phyloP scores from a whole-genome alignment of 352 stramenopile genomes.

The Albugo candida region DNA sequence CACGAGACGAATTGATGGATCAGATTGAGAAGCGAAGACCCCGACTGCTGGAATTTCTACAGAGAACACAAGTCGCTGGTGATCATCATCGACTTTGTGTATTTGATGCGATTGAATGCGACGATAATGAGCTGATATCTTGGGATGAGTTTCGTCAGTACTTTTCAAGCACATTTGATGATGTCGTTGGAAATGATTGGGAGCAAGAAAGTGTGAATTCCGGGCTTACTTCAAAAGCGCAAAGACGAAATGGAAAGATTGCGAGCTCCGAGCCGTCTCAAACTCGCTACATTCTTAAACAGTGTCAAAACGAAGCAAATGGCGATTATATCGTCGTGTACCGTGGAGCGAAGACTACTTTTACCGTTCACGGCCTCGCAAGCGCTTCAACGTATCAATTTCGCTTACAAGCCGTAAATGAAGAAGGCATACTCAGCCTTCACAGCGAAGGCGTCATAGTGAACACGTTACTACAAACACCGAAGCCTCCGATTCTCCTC shows the following conservation, averaged over 20 bases:
- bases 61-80: slow-evolving; percentile 21
- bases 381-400: slow-evolving; percentile 79
- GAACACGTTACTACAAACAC: slow-evolving; percentile 71
- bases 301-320: slow-evolving; percentile 55
- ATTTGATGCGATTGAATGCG: slow-evolving; percentile 79
- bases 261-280: slow-evolving; percentile 5
- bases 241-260: too few relatives aligned
- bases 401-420: slow-evolving; percentile 67
- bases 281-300: slow-evolving; percentile 72
- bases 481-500: slow-evolving; percentile 20
- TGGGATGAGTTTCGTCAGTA: slow-evolving; percentile 73
- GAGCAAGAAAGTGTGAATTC: neutral
- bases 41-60: slow-evolving; percentile 49
- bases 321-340: slow-evolving; percentile 80
- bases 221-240: too few relatives aligned
- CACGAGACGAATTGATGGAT: slow-evolving; percentile 71
- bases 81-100: slow-evolving; percentile 23
- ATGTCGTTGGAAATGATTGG: slow-evolving; percentile 1
- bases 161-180: slow-evolving; percentile 22
- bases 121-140: slow-evolving; percentile 75
- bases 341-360: slow-evolving; percentile 32
- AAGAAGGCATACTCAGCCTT: slow-evolving; percentile 40
- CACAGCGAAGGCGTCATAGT: slow-evolving; percentile 56
- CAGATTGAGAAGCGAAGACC: slow-evolving; percentile 62
- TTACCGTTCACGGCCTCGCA: slow-evolving; percentile 59